phyloP scores from a whole-genome alignment of 2,329 filamentous ascomycete genomes.

The Stachybotrys echinatus region DNA sequence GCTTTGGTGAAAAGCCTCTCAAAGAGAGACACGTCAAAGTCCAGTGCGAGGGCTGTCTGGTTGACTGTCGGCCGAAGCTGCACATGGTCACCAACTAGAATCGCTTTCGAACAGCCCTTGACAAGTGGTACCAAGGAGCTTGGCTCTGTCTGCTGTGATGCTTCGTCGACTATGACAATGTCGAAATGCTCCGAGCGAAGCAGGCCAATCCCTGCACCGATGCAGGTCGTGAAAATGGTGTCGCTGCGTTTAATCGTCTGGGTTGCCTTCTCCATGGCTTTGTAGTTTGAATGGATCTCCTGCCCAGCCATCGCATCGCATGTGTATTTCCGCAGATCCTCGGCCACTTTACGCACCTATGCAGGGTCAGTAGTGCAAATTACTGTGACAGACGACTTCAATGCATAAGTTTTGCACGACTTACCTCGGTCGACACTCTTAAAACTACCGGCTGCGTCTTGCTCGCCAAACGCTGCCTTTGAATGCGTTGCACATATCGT shows the following conservation, averaged over 20 bases:
- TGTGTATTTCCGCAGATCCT: conserved; percentile 27
- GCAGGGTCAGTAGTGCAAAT: neutral
- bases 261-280: conserved; percentile 28
- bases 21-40: conserved; percentile 36
- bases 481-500: conserved; percentile 18
- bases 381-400: neutral
- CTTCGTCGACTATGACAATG: conserved; percentile 38
- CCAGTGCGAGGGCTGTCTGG: conserved; percentile 23
- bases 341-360: conserved; percentile 26
- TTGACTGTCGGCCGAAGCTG: conserved; percentile 38
- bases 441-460: neutral
- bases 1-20: conserved; percentile 29
- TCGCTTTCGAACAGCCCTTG: conserved; percentile 34
- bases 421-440: conserved; percentile 12
- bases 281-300: conserved; percentile 17
- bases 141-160: conserved; percentile 40
- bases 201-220: conserved; percentile 33
- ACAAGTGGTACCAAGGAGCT: conserved; percentile 32
- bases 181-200: conserved; percentile 31
- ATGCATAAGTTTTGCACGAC: neutral
- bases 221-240: conserved; percentile 40
- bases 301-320: conserved; percentile 25
- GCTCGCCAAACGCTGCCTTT: neutral
- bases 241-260: conserved; percentile 26
- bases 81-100: conserved; percentile 41